These are phyloP conservation scores for Sporothrix variecibatus DNA, from an alignment of 2,329 filamentous ascomycete species.

Conservation along the genomic window DNA sequence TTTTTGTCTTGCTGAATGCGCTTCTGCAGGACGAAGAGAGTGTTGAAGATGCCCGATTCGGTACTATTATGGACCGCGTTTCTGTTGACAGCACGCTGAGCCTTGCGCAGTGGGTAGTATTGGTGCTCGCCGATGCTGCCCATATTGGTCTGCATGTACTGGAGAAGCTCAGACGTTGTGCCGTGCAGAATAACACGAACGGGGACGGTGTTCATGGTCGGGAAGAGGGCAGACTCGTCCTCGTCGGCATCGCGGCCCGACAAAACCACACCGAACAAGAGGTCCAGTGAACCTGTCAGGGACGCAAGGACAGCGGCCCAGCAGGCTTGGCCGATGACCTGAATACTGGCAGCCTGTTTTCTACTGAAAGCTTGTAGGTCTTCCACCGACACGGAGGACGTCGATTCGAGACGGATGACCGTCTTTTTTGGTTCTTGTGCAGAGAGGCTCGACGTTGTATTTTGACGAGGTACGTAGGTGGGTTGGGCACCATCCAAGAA, in stretches of 20 bases:
- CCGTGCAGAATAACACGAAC: slow-evolving; percentile 74
- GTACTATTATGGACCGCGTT: slow-evolving; percentile 36
- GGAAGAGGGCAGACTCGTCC: slow-evolving; percentile 71
- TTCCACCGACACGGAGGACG: slow-evolving; percentile 45
- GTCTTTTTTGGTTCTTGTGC: slow-evolving; percentile 33
- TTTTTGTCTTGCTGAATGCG: slow-evolving; percentile 21
- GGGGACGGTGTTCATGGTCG: slow-evolving; percentile 88
- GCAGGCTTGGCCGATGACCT: slow-evolving; percentile 73
- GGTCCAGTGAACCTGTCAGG: slow-evolving; percentile 65
- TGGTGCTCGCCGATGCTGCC: slow-evolving; percentile 69
- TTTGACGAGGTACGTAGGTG: slow-evolving; percentile 33
- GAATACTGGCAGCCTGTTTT: slow-evolving; percentile 67
- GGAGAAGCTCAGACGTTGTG: slow-evolving; percentile 62
- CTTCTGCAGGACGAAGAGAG: slow-evolving; percentile 58
- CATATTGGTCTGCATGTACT: slow-evolving; percentile 72
- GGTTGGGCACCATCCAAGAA: slow-evolving; percentile 58
- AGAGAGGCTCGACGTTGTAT: neutral
- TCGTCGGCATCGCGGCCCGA: slow-evolving; percentile 79
- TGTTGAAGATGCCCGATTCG: slow-evolving; percentile 52
- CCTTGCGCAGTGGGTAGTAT: slow-evolving; percentile 73
- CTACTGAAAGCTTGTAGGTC: slow-evolving; percentile 64
- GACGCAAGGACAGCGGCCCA: slow-evolving; percentile 73
- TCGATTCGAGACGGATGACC: slow-evolving; percentile 44
- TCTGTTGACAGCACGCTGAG: slow-evolving; percentile 53
- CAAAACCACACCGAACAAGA: slow-evolving; percentile 79